Base-by-base conservation (phyloP, 1,139 yeast species). In the Pichia sp. region DNA sequence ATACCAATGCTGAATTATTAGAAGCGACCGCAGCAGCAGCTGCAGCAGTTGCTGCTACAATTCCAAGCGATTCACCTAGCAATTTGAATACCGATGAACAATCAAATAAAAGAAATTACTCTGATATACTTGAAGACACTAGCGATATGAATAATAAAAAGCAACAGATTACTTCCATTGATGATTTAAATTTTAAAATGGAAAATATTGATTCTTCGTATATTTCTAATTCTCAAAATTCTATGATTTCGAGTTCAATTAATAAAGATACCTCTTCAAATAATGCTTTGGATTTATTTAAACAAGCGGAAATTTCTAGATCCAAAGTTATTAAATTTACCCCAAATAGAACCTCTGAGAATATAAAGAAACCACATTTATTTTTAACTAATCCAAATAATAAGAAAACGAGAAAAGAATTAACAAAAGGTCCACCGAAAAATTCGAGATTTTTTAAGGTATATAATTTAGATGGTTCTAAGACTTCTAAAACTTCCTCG, bases 371-470 rank as follows among this genome's bases (percentile, higher is more conserved):
- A 11, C 45, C 45, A 3, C 48, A 47, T 29, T 24, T 44, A 22
- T 29, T 39, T 12, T 22, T 44, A 11, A 38, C 50, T 2, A 43
- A 46, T 39, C 39, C 50, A 37, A 39, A 24, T 16, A 20, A 37
- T 12, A 47, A 42, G 31, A 47, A 40, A 30, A 20, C 30, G 2
- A 47, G 36, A 40, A 32, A 32, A 25, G 51, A 47, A 11, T 10
- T 28, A 8, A 32, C 30, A 7, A 45, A 45, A 29, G 45, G 43
- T 6, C 57, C 59, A 16, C 73, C 74, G 1, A 62, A 58, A 43
- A 60, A 71, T 7, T 62, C 73, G 10, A 52, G 74, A 51, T 68
- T 70, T 50, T 66, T 63, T 50, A 60, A 62, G 20, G 52, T 55
- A n/a, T 52, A 67, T 28, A 69, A 70, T 5, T 64, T 66, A 42